Evolutionary conservation across 495 filamentous ascomycete genomes (phyloP), one percentile per base, ranked within the genome.

Genomic region (Pyrenula aspistea): DNA sequence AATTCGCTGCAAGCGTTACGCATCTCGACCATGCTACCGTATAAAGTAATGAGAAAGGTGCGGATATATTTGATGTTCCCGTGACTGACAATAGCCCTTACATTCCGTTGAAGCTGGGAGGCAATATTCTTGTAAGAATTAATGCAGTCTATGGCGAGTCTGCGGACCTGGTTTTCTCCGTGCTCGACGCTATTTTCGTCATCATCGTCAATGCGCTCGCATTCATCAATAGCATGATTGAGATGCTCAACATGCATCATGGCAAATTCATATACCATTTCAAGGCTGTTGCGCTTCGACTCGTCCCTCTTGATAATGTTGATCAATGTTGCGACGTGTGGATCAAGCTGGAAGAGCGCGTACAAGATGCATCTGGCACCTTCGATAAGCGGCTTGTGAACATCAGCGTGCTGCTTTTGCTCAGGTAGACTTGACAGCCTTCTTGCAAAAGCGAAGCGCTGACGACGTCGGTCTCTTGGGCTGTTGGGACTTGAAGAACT

Each of bases 361-460:
- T 91, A 95, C 2, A 95, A 74, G 21, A 97, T 84, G n/a, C 88
- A 86, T 63, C 89, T 91, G 3, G 88, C 89, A 36, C 84, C 83
- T 66, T 91, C 86, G 25, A 91, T 74, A 1, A 92, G 77, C 1
- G 85, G 80, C 61, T 86, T 81, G 15, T 74, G 77, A 0, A 74
- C 71, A 49, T 71, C 67, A 22, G 72, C 77, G 59, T 87, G 79
- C 31, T 83, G 78, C 60, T 87, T 88, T 57, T 88, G 79, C 67
- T 92, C 90, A 2, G 90, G 91, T 10, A 95, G 74, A 59, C 90
- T 89, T 8, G 88, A 92, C 52, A 95, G 79, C 24, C 88, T 79
- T 48, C 88, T 82, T 20, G 89, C 83, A 64, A 86, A 85, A 22
- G 73, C 70, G 49, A 77, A 76, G 57, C 72, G 73, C 51, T 71